Evolutionary conservation across 1,284 basidiomycete genomes (phyloP).

Genomic region (Cerioporus squamosus): DNA sequence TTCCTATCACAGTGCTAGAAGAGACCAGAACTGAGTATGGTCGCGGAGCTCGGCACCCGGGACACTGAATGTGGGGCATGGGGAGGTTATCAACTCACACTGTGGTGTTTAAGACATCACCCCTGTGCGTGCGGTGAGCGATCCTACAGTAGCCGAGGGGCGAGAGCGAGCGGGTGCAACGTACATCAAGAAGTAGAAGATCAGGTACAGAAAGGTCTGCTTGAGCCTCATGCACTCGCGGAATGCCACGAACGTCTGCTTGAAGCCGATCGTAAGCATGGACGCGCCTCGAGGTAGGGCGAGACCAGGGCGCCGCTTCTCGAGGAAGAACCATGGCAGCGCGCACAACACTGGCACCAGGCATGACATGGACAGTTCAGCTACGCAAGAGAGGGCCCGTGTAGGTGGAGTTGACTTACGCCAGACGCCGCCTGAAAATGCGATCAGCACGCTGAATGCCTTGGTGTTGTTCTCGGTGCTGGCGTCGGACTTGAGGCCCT

Average conservation of each 20-base stretch:
- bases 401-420: slow-evolving; percentile 46
- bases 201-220: slow-evolving; percentile 76
- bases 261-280: slow-evolving; percentile 71
- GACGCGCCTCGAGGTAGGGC: slow-evolving; percentile 65
- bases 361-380: too few species aligned
- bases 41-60: background rate
- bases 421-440: slow-evolving; percentile 78
- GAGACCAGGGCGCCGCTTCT: slow-evolving; percentile 71
- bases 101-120: slow-evolving; percentile 74
- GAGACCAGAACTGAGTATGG: background rate
- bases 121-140: slow-evolving; percentile 16
- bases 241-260: slow-evolving; percentile 71
- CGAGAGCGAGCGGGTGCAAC: slow-evolving; percentile 26
- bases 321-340: slow-evolving; percentile 77
- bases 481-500: slow-evolving; percentile 64
- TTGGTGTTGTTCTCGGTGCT: slow-evolving; percentile 78
- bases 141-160: background rate
- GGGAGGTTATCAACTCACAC: slow-evolving; percentile 49
- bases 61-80: background rate
- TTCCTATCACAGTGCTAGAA: slow-evolving; percentile 74
- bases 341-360: slow-evolving; percentile 61
- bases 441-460: slow-evolving; percentile 77
- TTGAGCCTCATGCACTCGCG: slow-evolving; percentile 71
- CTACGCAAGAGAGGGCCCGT: slow-evolving; percentile 3
- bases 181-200: slow-evolving; percentile 80